These are phyloP conservation scores for Suillus placidus DNA, from an alignment of 768 basidiomycete species.

Conservation along the genomic window DNA sequence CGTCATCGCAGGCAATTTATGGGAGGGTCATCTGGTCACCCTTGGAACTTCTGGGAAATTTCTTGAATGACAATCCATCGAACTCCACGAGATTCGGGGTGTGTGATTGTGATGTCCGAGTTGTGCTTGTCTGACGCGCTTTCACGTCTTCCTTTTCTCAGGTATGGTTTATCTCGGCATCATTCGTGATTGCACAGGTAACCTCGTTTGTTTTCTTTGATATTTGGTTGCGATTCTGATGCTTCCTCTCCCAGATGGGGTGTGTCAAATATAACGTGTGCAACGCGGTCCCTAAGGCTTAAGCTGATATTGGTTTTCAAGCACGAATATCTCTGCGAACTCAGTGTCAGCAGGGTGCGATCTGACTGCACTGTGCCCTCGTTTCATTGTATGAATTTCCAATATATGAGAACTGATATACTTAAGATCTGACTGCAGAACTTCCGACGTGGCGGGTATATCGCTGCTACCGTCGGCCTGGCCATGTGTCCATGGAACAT, in stretches of 20 bases:
- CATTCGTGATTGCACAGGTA: constrained; percentile 80
- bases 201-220: constrained; percentile 3
- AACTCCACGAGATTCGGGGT: constrained; percentile 70
- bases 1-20: constrained; percentile 74
- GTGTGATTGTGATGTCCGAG: constrained; percentile 18
- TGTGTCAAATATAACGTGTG: constrained; percentile 23
- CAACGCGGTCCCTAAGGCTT: constrained; percentile 12
- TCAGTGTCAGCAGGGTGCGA: constrained; percentile 84
- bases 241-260: constrained; percentile 28
- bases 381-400: constrained; percentile 58
- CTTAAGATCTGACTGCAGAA: constrained; percentile 44
- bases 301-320: constrained; percentile 27
- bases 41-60: constrained; percentile 67
- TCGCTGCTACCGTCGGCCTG: constrained; percentile 77
- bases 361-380: constrained; percentile 75
- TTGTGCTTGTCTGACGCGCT: constrained; percentile 17
- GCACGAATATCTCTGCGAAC: constrained; percentile 83
- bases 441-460: constrained; percentile 82
- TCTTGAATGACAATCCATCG: constrained; percentile 66
- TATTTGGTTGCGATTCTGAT: constrained; percentile 10
- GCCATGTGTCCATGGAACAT: constrained; percentile 80
- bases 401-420: constrained; percentile 6
- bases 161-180: constrained; percentile 79
- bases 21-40: constrained; percentile 81
- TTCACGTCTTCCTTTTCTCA: constrained; percentile 22